These are phyloP conservation scores for Diospyros kaki DNA, from an alignment of 148 eudicot genomes.

Conservation along the genomic window DNA sequence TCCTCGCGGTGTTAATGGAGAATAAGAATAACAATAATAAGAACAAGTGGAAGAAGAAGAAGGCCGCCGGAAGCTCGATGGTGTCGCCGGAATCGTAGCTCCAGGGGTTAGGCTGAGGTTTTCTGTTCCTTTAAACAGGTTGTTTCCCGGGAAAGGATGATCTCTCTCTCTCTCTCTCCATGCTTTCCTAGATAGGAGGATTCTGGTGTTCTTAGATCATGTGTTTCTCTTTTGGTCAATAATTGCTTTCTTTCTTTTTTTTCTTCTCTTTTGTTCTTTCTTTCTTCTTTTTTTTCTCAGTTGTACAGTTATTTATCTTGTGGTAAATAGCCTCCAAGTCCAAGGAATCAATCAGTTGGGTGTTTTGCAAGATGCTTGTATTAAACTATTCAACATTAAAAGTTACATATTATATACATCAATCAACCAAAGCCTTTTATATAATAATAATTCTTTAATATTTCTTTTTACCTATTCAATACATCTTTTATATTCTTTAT, in stretches of 20 bases:
- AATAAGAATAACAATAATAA: constrained; percentile 11
- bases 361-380: not conserved
- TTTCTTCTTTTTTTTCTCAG: no score
- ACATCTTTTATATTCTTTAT: no score
- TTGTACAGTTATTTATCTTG: constrained; percentile 1
- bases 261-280: no score
- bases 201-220: not conserved
- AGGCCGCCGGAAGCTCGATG: not conserved
- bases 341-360: no score
- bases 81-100: constrained; percentile 21
- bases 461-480: no score
- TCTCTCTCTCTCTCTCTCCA: not conserved
- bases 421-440: no score
- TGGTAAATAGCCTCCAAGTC: not conserved
- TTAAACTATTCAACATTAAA: not conserved
- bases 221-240: not conserved
- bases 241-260: not conserved
- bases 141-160: not conserved
- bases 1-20: constrained; percentile 40
- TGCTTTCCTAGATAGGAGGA: not conserved
- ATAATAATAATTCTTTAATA: no score
- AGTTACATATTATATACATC: no score
- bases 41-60: no score
- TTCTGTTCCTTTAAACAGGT: not conserved
- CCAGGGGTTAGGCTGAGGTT: not conserved